phyloP scores from a whole-genome alignment of 2,329 filamentous ascomycete species.

The Calonectria naviculata region DNA sequence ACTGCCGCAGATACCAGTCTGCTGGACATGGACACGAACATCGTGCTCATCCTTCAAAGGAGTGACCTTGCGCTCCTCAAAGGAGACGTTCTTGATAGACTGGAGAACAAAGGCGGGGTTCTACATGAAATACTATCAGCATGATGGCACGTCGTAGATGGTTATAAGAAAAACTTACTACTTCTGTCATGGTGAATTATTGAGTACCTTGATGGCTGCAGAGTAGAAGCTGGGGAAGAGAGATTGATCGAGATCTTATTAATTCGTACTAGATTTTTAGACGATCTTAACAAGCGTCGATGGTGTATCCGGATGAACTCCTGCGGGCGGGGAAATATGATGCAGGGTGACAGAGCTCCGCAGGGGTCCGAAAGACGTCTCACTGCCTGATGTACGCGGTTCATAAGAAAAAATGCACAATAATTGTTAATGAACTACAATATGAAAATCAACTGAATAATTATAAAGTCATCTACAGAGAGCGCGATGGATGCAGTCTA shows the following conservation, averaged over 20 bases:
- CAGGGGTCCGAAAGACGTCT: background rate
- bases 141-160: background rate
- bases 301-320: background rate
- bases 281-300: background rate
- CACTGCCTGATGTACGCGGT: background rate
- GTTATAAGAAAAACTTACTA: slow-evolving; percentile 7
- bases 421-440: background rate
- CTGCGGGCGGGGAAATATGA: slow-evolving; percentile 1
- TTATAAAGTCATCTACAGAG: background rate
- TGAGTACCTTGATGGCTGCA: slow-evolving; percentile 8
- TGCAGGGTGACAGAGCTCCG: slow-evolving; percentile 25
- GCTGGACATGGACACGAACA: slow-evolving; percentile 56
- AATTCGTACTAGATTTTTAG: background rate
- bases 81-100: slow-evolving; percentile 54
- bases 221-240: background rate
- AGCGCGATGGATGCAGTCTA: slow-evolving; percentile 40
- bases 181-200: slow-evolving; percentile 24
- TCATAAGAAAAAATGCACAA: background rate
- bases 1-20: slow-evolving; percentile 60
- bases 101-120: slow-evolving; percentile 61
- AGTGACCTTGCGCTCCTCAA: slow-evolving; percentile 56
- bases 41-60: slow-evolving; percentile 52
- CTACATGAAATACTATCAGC: slow-evolving; percentile 27
- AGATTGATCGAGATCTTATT: background rate
- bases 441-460: background rate